Evolutionary conservation across 306 rosid genomes (phyloP).

Genomic region (Prunus davidiana): DNA sequence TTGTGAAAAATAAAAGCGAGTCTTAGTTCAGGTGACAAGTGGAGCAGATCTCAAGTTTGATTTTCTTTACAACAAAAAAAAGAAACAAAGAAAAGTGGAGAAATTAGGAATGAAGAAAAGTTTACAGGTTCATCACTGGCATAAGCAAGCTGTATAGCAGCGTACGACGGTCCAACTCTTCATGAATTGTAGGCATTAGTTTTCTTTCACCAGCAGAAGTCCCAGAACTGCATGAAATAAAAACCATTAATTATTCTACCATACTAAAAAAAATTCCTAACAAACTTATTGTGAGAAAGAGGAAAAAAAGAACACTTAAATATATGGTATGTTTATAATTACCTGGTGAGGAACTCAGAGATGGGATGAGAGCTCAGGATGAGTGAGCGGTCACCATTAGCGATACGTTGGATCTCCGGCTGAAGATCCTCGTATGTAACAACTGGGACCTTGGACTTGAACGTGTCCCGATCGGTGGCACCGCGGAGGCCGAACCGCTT

Average conservation of each 20-base stretch:
- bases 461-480: conserved; percentile 60
- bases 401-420: conserved; percentile 77
- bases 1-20: neutral
- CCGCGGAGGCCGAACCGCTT: conserved; percentile 51
- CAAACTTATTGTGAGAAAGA: neutral
- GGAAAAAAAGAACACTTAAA: neutral
- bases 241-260: neutral
- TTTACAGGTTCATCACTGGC: conserved; percentile 87
- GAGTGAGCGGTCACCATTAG: conserved; percentile 80
- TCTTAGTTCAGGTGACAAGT: neutral
- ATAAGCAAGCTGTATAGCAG: conserved; percentile 68
- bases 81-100: neutral
- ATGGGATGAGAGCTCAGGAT: conserved; percentile 65
- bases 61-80: neutral
- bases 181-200: conserved; percentile 75
- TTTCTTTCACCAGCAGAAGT: conserved; percentile 94
- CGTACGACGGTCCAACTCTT: conserved; percentile 84
- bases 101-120: neutral
- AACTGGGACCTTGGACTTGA: conserved; percentile 71
- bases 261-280: neutral
- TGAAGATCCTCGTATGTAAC: conserved; percentile 74
- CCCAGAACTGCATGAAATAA: conserved; percentile 63
- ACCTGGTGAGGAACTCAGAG: conserved; percentile 96
- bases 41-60: neutral
- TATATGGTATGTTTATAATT: neutral